Conservation (phyloP, 768 basidiomycete species). For the Collybiopsis confluens region DNA sequence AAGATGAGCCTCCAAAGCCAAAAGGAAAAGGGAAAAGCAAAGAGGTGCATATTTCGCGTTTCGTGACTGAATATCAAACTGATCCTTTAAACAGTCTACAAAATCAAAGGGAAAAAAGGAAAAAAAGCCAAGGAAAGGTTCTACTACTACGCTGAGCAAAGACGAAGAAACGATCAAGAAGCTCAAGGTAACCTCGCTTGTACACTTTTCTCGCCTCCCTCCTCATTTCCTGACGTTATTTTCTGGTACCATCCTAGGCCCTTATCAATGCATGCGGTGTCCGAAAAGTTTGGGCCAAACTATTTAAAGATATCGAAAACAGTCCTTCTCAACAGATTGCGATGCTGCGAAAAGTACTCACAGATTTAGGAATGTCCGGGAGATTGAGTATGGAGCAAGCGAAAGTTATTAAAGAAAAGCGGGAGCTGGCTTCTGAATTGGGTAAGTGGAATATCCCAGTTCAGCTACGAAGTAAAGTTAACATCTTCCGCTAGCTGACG, state of each 20-base stretch:
- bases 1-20: conserved; percentile 48
- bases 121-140: conserved; percentile 24
- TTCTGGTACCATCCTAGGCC: no score
- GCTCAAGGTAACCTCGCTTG: conserved; percentile 66
- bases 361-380: conserved; percentile 77
- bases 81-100: conserved; percentile 20
- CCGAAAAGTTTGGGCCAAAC: conserved; percentile 72
- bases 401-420: conserved; percentile 61
- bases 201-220: no score
- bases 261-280: conserved; percentile 72
- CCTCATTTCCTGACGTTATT: no score
- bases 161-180: conserved; percentile 74
- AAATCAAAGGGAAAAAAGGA: conserved; percentile 23
- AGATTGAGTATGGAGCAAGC: conserved; percentile 79
- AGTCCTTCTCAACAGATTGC: conserved; percentile 58
- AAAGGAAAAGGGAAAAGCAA: conserved; percentile 34
- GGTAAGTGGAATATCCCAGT: conserved; percentile 33
- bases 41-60: conserved; percentile 10
- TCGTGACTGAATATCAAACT: conserved; percentile 5
- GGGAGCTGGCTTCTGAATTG: conserved; percentile 77
- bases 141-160: conserved; percentile 33
- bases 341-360: conserved; percentile 59
- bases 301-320: conserved; percentile 54
- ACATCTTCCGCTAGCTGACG: conserved; percentile 61
- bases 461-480: no score